These are phyloP conservation scores for Penicillium manginii DNA, from an alignment of 495 filamentous ascomycete genomes.

Conservation along the genomic window DNA sequence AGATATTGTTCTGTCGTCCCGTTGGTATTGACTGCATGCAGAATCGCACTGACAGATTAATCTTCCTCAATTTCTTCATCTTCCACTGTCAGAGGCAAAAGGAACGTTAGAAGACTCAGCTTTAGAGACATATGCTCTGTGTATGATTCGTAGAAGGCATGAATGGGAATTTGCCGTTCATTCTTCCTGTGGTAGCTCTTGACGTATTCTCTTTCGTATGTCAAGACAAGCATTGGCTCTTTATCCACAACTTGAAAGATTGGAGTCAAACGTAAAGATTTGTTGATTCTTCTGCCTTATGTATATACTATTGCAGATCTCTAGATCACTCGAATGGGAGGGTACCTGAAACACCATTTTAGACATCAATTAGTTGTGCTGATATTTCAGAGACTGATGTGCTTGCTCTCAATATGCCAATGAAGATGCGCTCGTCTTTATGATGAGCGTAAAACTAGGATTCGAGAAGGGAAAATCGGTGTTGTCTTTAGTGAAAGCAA, in stretches of 20 bases:
- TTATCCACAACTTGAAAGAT: constrained; percentile 16
- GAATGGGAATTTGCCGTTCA: constrained; percentile 13
- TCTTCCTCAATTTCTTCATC: constrained; percentile 16
- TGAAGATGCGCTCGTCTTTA: too few species aligned
- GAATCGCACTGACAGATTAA: constrained; percentile 10
- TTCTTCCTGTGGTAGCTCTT: constrained; percentile 16
- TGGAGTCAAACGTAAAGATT: constrained; percentile 16
- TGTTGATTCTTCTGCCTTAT: too few species aligned
- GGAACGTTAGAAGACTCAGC: constrained; percentile 19
- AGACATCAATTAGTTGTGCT: too few species aligned
- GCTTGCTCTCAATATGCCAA: too few species aligned
- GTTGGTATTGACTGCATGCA: constrained; percentile 5
- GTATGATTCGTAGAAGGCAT: constrained; percentile 20
- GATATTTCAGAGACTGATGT: too few species aligned
- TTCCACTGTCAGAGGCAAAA: constrained; percentile 13
- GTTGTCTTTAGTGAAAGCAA: too few species aligned
- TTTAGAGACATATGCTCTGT: constrained; percentile 16
- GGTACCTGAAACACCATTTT: too few species aligned
- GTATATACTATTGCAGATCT: too few species aligned
- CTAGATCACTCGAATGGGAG: too few species aligned
- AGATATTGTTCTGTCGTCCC: constrained; percentile 5
- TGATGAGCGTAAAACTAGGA: too few species aligned
- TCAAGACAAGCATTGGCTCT: constrained; percentile 15
- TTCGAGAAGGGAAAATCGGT: too few species aligned
- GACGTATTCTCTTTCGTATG: constrained; percentile 16